Evolutionary conservation across 352 stramenopile species (phyloP).

Genomic region (Phytophthora palmivora): DNA sequence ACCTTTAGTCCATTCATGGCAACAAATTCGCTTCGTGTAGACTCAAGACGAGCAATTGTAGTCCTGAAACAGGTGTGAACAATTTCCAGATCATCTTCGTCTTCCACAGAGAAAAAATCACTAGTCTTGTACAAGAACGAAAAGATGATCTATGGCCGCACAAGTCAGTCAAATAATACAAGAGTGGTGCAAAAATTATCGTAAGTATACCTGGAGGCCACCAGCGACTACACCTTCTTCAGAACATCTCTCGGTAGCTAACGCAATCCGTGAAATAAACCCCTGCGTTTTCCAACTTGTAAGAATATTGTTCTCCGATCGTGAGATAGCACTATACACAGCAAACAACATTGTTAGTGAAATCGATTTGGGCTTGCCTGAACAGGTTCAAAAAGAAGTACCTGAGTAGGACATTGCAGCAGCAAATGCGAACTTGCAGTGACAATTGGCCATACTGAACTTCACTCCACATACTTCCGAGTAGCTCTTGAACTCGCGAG

Average conservation of each 20-base stretch:
- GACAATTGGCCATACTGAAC: conserved; percentile 20
- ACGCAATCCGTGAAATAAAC: conserved; percentile 24
- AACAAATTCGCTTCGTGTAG: conserved; percentile 39
- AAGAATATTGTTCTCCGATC: conserved; percentile 27
- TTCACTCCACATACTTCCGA: conserved; percentile 25
- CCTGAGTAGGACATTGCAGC: conserved; percentile 73
- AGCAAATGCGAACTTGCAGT: conserved; percentile 65
- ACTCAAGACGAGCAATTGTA: conserved; percentile 28
- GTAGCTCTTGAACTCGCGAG: conserved; percentile 19
- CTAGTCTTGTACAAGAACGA: conserved; percentile 54
- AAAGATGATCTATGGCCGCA: conserved; percentile 47
- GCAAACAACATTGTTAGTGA: not conserved
- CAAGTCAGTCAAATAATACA: not conserved
- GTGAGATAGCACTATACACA: conserved; percentile 33
- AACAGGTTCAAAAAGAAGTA: conserved; percentile 12
- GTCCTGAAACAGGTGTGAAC: conserved; percentile 34
- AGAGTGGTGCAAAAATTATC: not conserved
- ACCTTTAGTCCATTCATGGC: conserved; percentile 69
- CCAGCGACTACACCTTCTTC: conserved; percentile 35
- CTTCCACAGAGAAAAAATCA: conserved; percentile 28
- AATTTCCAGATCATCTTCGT: conserved; percentile 28
- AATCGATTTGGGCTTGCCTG: not conserved
- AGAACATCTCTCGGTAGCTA: conserved; percentile 23
- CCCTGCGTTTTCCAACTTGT: conserved; percentile 35
- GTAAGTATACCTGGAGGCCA: conserved; percentile 37